These are phyloP conservation scores for Exophiala bonariae DNA, from an alignment of 2,329 filamentous ascomycete genomes.

Conservation along the genomic window DNA sequence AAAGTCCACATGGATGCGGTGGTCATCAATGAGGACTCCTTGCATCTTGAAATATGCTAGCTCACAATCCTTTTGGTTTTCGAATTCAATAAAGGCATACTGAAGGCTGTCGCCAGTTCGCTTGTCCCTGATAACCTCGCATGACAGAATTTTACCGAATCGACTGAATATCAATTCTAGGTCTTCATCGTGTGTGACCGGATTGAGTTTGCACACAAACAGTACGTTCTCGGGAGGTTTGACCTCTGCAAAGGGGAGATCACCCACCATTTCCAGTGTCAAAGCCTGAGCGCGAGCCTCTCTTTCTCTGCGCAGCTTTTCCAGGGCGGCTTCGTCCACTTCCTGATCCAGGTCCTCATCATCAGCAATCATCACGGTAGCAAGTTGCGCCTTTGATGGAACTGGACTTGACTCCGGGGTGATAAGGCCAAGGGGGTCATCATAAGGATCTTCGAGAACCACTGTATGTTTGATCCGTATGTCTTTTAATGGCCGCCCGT, in stretches of 20 bases:
- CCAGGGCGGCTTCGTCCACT: constrained; percentile 75
- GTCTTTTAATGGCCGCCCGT: constrained; percentile 85
- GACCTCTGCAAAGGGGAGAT: constrained; percentile 94
- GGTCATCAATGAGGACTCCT: constrained; percentile 91
- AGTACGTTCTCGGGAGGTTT: constrained; percentile 96
- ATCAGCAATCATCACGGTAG: constrained; percentile 87
- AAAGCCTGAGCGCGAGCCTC: constrained; percentile 92
- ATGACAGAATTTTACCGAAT: constrained; percentile 91
- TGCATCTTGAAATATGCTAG: constrained; percentile 99
- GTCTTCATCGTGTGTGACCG: constrained; percentile 92
- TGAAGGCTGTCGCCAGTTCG: constrained; percentile 93
- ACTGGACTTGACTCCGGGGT: constrained; percentile 78
- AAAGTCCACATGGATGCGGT: constrained; percentile 97
- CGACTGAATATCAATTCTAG: constrained; percentile 94
- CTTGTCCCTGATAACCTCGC: constrained; percentile 92
- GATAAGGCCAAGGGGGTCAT: constrained; percentile 73
- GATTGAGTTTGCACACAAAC: constrained; percentile 98
- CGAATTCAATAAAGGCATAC: constrained; percentile 97
- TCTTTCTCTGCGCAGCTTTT: constrained; percentile 78
- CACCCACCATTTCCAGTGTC: constrained; percentile 96
- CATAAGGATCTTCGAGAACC: constrained; percentile 86
- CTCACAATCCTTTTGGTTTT: constrained; percentile 89
- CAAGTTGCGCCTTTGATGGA: constrained; percentile 80
- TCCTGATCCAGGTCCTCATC: constrained; percentile 80
- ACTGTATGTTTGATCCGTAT: constrained; percentile 93